Conservation (phyloP, 805 yeast species). For the Lachancea nothofagi region DNA sequence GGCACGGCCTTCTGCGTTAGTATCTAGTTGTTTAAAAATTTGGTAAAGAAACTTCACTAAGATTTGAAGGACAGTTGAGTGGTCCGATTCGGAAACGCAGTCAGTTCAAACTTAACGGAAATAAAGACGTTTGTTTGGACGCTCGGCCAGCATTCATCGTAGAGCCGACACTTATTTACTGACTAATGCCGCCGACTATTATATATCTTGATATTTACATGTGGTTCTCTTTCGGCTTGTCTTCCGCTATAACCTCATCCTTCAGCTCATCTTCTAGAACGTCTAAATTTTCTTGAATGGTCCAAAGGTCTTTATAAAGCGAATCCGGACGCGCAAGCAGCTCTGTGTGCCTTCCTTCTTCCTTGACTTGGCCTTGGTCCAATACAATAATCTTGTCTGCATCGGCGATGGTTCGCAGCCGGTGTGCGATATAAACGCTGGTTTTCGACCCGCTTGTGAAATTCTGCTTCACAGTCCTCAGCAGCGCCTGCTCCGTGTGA, state of each 20-base stretch:
- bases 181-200: too few species aligned
- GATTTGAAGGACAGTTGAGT: too few species aligned
- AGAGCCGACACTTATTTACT: too few species aligned
- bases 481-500: constrained; percentile 82
- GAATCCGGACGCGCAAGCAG: constrained; percentile 52
- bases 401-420: constrained; percentile 90
- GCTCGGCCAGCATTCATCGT: too few species aligned
- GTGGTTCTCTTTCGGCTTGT: too few species aligned
- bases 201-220: too few species aligned
- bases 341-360: constrained; percentile 77
- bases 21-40: too few species aligned
- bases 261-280: constrained; percentile 37
- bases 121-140: too few species aligned
- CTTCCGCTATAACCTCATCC: constrained; percentile 15
- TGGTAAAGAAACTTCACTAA: too few species aligned
- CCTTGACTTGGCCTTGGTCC: constrained; percentile 70
- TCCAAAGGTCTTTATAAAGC: constrained; percentile 79
- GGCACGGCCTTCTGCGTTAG: too few species aligned
- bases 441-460: constrained; percentile 59
- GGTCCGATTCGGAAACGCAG: too few species aligned
- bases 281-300: constrained; percentile 78
- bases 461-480: constrained; percentile 65
- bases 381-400: constrained; percentile 89
- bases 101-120: too few species aligned
- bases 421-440: constrained; percentile 86